Evolutionary conservation across 805 yeast species (phyloP), one percentile per base, ranked within the genome.

Genomic region (Lachancea fermentati): DNA sequence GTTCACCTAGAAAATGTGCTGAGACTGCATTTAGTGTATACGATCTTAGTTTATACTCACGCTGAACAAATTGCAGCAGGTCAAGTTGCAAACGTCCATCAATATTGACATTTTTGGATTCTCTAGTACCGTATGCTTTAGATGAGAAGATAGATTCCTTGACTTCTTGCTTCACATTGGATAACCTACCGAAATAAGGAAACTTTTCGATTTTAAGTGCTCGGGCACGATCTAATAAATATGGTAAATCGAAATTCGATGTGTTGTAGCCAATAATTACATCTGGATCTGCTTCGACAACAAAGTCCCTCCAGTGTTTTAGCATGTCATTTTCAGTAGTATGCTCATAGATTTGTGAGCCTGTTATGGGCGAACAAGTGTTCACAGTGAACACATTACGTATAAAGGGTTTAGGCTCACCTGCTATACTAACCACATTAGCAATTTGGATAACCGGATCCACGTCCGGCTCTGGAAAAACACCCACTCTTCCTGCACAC

Each of bases 361-460:
- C 98, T 13, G 93, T 91, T 43, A 93, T 93, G 2, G 95, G 84
- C 0, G 96, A 68, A 65, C 98, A 94, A 1, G 95, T 76, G 46
- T 86, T 77, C 12, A 94, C 87, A 0, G 97, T 91, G 61, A 93
- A 94, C 0, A 94, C 97, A 54, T 88, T 91, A 54, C 97, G 75
- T 4, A 93, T 81, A 59, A 94, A 93, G 1, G 98, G 98, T 37
- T 79, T 76, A n/a, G 72, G 48, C 2, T 57, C 57, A 34, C 98
- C 97, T 37, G 81, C 80, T 37, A 77, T 69, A 53, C 86, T 81
- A 2, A 91, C 95, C 19, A 93, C 96, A 56, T 87, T 91, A 4
- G 98, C 98, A 47, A 93, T 94, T 64, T 94, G 98, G 57, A 93
- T 93, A 7, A 93, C 96, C 0, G 96, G 84, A 66, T 93, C 99